phyloP scores from a whole-genome alignment of 176 grass and related monocot genomes.

The Rhynchospora tenuis region DNA sequence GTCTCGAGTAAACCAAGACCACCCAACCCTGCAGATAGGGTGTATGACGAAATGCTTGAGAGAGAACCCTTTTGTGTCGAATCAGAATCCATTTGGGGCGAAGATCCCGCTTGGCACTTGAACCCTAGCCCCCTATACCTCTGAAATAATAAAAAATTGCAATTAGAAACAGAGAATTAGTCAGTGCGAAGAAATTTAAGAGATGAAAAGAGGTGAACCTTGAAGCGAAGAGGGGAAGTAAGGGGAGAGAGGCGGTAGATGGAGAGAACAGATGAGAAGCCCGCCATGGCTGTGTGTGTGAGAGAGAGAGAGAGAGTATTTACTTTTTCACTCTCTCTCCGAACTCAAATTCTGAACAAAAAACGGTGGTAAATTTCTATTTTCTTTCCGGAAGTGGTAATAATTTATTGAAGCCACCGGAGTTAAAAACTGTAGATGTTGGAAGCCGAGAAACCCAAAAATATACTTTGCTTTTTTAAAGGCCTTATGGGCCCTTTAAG shows the following conservation, averaged over 20 bases:
- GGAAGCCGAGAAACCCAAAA: not conserved
- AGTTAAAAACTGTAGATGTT: not conserved
- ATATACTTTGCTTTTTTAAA: not conserved
- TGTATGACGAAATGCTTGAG: constrained; percentile 54
- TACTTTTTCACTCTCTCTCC: not conserved
- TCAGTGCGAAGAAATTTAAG: not conserved
- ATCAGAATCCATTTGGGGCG: not conserved
- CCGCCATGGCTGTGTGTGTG: not conserved
- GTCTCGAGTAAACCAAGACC: constrained; percentile 76
- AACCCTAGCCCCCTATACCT: not conserved
- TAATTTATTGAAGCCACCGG: not conserved
- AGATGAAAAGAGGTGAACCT: not conserved
- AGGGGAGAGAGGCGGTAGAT: constrained; percentile 3
- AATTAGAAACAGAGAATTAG: not conserved
- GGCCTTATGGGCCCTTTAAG: not conserved
- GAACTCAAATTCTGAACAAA: not conserved
- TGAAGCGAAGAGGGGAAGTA: not conserved
- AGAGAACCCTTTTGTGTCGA: constrained; percentile 20
- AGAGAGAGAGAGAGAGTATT: not conserved
- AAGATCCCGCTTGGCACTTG: not conserved
- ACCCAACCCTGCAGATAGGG: constrained; percentile 51
- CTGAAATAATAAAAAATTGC: not conserved
- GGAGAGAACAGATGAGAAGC: not conserved
- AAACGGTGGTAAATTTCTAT: not conserved
- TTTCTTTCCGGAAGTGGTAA: not conserved